Evolutionary conservation across 139 green algal species (phyloP), one percentile per base, ranked within the genome.

Genomic region (Volvox africanus): DNA sequence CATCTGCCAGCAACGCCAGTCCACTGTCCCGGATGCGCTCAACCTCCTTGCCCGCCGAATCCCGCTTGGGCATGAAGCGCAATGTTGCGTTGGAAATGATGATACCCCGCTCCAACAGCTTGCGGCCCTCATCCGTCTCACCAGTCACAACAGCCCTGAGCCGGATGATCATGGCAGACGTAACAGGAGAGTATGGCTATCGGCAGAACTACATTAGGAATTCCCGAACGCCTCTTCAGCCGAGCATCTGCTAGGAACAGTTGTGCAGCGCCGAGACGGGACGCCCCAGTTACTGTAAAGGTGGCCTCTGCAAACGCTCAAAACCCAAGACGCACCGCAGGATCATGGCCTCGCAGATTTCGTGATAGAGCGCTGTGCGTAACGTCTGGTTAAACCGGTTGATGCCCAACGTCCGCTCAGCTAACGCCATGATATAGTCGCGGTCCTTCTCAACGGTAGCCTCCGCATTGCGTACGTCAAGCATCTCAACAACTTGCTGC

Each of bases 381-480:
- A 93, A 80, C 19, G 88, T 93, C 20, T 50, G 20, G 86, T 93
- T 93, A 79, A 93, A 93, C 35, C n/a, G 69, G 67, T 88, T 68
- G 33, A 93, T 91, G 80, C 91, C 87, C 79, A 93, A 65, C 30
- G 83, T 92, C 33, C 67, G 30, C 30, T 88, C 87, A 44, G 88
- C 85, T 71, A 91, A 79, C 35, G 62, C 14, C n/a, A 93, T 86
- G 68, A 93, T 93, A 86, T 91, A 93, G 44, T 83, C 79, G 62
- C 84, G 83, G 91, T 93, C 91, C 33, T 88, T 84, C 55, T 85
- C 77, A 16, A 93, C 91, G 28, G 91, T 91, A 21, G 91, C 86
- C 68, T 93, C 89, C 32, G 86, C 86, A 33, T 88, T 91, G n/a
- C 73, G 80, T 18, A 93, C 89, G 67, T 93, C 91, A 86, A 93